Conservation (phyloP, 2,329 filamentous ascomycete species). For the Fusarium sororula region DNA sequence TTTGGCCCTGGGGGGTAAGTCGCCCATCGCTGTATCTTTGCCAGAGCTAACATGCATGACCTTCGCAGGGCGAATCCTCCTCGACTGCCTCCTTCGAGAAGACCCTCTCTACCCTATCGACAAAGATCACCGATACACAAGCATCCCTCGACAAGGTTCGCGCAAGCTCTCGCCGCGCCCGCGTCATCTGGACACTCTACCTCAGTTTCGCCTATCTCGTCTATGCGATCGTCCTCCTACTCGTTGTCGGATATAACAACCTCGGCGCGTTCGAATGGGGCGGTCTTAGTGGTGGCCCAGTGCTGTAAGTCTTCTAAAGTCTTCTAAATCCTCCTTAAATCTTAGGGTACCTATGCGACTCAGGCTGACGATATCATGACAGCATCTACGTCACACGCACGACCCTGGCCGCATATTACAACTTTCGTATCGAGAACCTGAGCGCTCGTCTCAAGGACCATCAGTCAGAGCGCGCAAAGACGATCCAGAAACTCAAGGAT, state of each 20-base stretch:
- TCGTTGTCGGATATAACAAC: constrained; percentile 86
- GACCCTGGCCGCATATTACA: constrained; percentile 75
- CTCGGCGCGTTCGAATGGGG: constrained; percentile 82
- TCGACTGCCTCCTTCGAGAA: constrained; percentile 95
- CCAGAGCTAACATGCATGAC: constrained; percentile 18
- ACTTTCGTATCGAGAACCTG: constrained; percentile 78
- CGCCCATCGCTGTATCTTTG: background rate
- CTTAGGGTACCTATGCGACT: background rate
- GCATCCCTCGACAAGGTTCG: constrained; percentile 78
- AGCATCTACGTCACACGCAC: constrained; percentile 84
- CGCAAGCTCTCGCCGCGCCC: constrained; percentile 77
- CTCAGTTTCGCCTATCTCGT: constrained; percentile 90
- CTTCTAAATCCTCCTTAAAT: constrained; percentile 54
- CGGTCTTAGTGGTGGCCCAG: constrained; percentile 79
- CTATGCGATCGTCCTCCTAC: constrained; percentile 79
- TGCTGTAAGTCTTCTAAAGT: constrained; percentile 65
- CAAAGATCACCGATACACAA: constrained; percentile 81
- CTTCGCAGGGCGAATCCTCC: constrained; percentile 73
- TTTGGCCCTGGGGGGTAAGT: constrained; percentile 85
- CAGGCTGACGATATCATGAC: constrained; percentile 26
- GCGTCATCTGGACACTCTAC: constrained; percentile 90
- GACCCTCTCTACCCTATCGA: constrained; percentile 80
- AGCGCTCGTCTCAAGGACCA: constrained; percentile 76
- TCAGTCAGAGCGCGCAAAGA: constrained; percentile 81
- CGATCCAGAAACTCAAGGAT: constrained; percentile 92